Base-by-base conservation (phyloP, 2,329 filamentous ascomycete genomes). In the Clarireedia homoeocarpa region DNA sequence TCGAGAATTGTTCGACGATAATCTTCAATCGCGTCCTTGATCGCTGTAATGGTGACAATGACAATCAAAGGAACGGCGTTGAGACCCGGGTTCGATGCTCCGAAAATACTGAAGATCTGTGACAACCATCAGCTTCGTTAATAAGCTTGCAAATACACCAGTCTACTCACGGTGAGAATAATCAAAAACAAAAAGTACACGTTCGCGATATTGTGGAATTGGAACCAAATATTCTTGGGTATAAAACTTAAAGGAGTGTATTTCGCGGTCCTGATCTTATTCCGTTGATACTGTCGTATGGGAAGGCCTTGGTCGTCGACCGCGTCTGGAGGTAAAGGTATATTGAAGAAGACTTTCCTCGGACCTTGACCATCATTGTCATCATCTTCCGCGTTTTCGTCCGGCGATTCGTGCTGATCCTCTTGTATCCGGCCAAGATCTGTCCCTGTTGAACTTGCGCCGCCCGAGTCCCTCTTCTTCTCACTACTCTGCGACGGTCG, bases 181-280 rank as follows among this genome's bases (percentile, higher is more conserved):
- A 96, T 91, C 66, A 92, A 81, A 74, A 97, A 96, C 65, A 97
- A 78, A 80, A 99, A 99, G 75, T 97, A 99, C 53, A 97, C 86
- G 72, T 99, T 99, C 69, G 94, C 94, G 67, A 99, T 87, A 69
- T 97, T 97, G 74, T 99, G 92, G 70, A 99, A 97, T 72, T 99
- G 95, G 62, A 95, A 89, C 84, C 86, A 99, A 68, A 99, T 70
- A 73, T 99, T 97, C 76, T 97, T 97, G 14, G 94, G 94, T 27
- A 99, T 72, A 73, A 99, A 99, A 58, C 89, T 95, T 61, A 99
- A 73, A 7, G 95, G 87, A 6, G 94, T 99, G 72, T 99, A 99
- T 74, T 97, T 99, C 58, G 94, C 89, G 3, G 94, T 99, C 65
- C 95, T 82, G 71, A 99, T 96, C 78, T 99, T 99, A 77, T 99